Conservation (phyloP, 2,329 filamentous ascomycete species). For the Diaporthe citrichinensis region DNA sequence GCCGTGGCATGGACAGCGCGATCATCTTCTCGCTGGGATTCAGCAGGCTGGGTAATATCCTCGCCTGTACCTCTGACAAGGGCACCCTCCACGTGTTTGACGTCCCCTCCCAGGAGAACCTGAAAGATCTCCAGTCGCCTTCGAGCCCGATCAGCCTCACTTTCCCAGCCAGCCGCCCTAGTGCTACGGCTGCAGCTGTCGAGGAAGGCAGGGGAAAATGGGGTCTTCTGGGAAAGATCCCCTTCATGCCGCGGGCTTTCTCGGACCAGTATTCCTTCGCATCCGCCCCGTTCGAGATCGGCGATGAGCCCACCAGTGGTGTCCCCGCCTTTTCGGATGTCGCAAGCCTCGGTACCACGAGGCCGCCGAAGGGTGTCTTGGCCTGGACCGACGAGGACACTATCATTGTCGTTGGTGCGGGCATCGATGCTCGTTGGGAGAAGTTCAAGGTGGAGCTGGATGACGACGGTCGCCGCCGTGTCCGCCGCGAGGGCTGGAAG, state of each 20-base stretch:
- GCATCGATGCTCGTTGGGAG: slow-evolving; percentile 88
- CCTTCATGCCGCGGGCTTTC: slow-evolving; percentile 87
- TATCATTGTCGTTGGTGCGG: slow-evolving; percentile 83
- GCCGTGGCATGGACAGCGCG: slow-evolving; percentile 90
- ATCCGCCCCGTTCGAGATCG: slow-evolving; percentile 84
- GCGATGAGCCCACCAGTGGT: slow-evolving; percentile 74
- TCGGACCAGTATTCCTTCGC: slow-evolving; percentile 91
- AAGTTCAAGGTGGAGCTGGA: slow-evolving; percentile 82
- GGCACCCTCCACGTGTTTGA: slow-evolving; percentile 96
- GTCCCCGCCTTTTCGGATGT: slow-evolving; percentile 57
- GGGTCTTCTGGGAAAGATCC: slow-evolving; percentile 87
- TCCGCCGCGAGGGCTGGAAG: slow-evolving; percentile 85
- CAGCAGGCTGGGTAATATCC: slow-evolving; percentile 82
- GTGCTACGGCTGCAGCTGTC: slow-evolving; percentile 44
- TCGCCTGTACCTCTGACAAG: slow-evolving; percentile 97
- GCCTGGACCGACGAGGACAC: slow-evolving; percentile 86
- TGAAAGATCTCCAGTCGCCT: slow-evolving; percentile 44
- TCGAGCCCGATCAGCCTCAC: slow-evolving; percentile 41
- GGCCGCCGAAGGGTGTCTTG: slow-evolving; percentile 84
- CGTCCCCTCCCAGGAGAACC: slow-evolving; percentile 71
- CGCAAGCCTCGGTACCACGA: slow-evolving; percentile 63
- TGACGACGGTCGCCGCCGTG: slow-evolving; percentile 76
- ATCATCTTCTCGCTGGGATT: slow-evolving; percentile 90
- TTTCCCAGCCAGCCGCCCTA: slow-evolving; percentile 41
- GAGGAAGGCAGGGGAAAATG: slow-evolving; percentile 76